Percentiles rank a stretch among this genome's conserved stretches.
phyloP scores from a whole-genome alignment of 768 basidiomycete genomes.

The Tulasnella sp. region DNA sequence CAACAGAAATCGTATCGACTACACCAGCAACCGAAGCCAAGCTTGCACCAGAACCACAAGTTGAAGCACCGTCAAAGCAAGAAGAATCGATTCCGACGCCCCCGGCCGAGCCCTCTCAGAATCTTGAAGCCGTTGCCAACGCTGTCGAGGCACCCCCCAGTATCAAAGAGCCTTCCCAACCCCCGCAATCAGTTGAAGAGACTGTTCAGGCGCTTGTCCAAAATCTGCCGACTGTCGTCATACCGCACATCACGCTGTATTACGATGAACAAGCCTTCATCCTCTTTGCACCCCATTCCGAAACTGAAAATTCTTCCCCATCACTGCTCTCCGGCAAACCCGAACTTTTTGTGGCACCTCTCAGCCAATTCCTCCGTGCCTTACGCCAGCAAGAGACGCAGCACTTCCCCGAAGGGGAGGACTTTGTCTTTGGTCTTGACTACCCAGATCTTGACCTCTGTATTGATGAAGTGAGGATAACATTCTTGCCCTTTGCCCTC shows the following conservation, averaged over 20 bases:
- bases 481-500: neutral
- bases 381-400: slow-evolving; percentile 3
- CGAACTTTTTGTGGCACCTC: slow-evolving; percentile 13
- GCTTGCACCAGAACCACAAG: neutral
- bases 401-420: neutral
- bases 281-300: slow-evolving; percentile 11
- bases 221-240: neutral
- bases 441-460: slow-evolving; percentile 22
- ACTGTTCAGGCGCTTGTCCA: neutral
- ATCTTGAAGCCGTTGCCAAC: neutral
- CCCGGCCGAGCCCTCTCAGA: neutral
- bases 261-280: slow-evolving; percentile 15
- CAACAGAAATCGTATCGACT: neutral
- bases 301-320: slow-evolving; percentile 7
- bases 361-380: neutral
- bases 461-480: slow-evolving; percentile 18
- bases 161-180: neutral
- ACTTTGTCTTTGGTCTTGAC: slow-evolving; percentile 21
- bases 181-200: neutral
- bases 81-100: neutral
- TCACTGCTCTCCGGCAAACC: neutral
- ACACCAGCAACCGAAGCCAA: neutral
- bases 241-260: slow-evolving; percentile 17
- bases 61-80: neutral
- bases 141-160: neutral